A percentile compares a stretch with the other conserved stretches of the same genome.
phyloP scores from a whole-genome alignment of 345 rosid genomes.

The Euphorbia pulcherrima region DNA sequence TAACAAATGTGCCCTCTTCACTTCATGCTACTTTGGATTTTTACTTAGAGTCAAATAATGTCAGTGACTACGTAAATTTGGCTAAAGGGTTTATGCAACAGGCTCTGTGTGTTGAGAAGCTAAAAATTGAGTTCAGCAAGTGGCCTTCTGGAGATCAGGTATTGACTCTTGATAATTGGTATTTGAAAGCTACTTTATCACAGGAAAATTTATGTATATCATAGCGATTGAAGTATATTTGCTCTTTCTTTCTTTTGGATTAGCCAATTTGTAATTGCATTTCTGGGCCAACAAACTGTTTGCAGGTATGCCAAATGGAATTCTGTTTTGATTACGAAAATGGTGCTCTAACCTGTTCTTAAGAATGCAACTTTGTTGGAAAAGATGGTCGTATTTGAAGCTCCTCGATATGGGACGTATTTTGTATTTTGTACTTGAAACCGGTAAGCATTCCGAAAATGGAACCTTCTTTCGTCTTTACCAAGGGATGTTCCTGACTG shows the following conservation, averaged over 20 bases:
- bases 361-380: no score
- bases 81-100: neutral
- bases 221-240: no score
- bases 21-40: neutral
- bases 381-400: neutral
- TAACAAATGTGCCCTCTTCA: no score
- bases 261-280: no score
- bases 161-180: neutral
- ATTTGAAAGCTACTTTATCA: no score
- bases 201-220: no score
- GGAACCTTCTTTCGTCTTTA: neutral
- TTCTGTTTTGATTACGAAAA: no score
- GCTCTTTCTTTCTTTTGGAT: no score
- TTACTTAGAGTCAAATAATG: neutral
- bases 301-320: neutral
- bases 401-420: neutral
- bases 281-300: no score
- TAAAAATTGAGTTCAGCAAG: neutral
- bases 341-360: no score
- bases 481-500: no score
- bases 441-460: no score
- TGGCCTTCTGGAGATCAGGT: neutral
- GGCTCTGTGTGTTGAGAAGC: neutral
- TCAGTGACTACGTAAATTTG: neutral
- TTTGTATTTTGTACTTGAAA: neutral